Base-by-base conservation (phyloP, 1,284 basidiomycete species). In the Cryptococcus sp. region DNA sequence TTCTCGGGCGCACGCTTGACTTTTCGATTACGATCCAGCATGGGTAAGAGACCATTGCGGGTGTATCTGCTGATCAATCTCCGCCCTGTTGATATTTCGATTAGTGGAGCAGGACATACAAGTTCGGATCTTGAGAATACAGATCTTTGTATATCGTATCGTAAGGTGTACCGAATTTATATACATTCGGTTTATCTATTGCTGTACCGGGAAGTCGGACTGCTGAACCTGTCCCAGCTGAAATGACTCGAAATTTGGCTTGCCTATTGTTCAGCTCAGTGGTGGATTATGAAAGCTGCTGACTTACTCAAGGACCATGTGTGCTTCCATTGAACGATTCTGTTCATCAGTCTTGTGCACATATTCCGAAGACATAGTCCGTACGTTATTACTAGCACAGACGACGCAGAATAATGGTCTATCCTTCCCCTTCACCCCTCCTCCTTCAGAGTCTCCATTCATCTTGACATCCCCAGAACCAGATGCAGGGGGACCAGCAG, bases 261-360 rank as follows among this genome's bases (percentile, higher is more conserved):
- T 91, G 86, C 37, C 72, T 75, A n/a, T n/a, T n/a, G n/a, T n/a
- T n/a, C n/a, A n/a, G n/a, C n/a, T n/a, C n/a, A n/a, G 52, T 4
- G 7, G 24, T n/a, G 45, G 41, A 19, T 28, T 88, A 36, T 10
- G n/a, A 16, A 21, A 24, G 25, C 41, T 22, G 32, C 16, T 14
- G 10, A 81, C 88, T 76, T 64, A 93, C 87, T 86, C 78, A 41
- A 99, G 77, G 10, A 96, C 90, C 65, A 86, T 83, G 71, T 99
- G 96, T 0, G 91, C 96, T 73, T 98, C 94, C 96, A 99, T 99
- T 1, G 93, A 98, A 32, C 96, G 86, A 72, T 99, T 99, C 89
- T 98, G 73, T 9, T 16, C 24, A 24, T 23, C 11, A 3, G 5
- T n/a, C 19, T 50, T 25, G 28, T 34, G 22, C 21, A 21, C 11